phyloP scores from a whole-genome alignment of 2,329 filamentous ascomycete species.

The Elsinoe necatrix region DNA sequence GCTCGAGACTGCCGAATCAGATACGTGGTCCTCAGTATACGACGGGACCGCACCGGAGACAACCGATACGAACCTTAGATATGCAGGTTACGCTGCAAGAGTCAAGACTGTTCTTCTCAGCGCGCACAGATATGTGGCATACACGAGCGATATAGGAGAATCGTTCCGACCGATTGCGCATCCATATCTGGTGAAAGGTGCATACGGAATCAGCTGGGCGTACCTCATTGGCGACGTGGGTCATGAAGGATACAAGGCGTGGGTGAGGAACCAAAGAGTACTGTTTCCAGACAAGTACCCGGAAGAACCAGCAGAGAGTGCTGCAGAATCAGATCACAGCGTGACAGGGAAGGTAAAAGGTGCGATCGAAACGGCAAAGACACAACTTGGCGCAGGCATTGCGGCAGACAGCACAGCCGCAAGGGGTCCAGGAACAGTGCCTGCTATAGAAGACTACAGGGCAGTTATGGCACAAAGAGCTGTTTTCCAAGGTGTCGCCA shows the following conservation, averaged over 20 bases:
- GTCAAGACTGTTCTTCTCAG: slow-evolving; percentile 60
- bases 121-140: slow-evolving; percentile 92
- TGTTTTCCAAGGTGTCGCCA: slow-evolving; percentile 82
- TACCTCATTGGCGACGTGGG: slow-evolving; percentile 86
- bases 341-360: slow-evolving; percentile 31
- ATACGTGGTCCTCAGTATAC: slow-evolving; percentile 65
- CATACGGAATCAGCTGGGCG: slow-evolving; percentile 86
- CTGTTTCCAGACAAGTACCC: slow-evolving; percentile 54
- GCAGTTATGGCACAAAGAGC: slow-evolving; percentile 85
- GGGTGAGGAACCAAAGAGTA: slow-evolving; percentile 71
- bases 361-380: slow-evolving; percentile 9
- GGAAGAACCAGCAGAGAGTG: slow-evolving; percentile 27
- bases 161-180: slow-evolving; percentile 91
- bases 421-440: slow-evolving; percentile 39
- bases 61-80: slow-evolving; percentile 77
- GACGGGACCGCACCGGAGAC: slow-evolving; percentile 69
- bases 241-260: slow-evolving; percentile 93
- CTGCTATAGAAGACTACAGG: slow-evolving; percentile 80
- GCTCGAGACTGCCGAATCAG: slow-evolving; percentile 55
- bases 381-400: slow-evolving; percentile 23
- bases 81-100: slow-evolving; percentile 83
- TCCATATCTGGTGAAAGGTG: slow-evolving; percentile 67
- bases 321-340: background rate
- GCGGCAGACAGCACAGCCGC: slow-evolving; percentile 16
- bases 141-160: slow-evolving; percentile 91